Conservation (phyloP, 2,329 filamentous ascomycete genomes). For the Ophiocordyceps australis region DNA sequence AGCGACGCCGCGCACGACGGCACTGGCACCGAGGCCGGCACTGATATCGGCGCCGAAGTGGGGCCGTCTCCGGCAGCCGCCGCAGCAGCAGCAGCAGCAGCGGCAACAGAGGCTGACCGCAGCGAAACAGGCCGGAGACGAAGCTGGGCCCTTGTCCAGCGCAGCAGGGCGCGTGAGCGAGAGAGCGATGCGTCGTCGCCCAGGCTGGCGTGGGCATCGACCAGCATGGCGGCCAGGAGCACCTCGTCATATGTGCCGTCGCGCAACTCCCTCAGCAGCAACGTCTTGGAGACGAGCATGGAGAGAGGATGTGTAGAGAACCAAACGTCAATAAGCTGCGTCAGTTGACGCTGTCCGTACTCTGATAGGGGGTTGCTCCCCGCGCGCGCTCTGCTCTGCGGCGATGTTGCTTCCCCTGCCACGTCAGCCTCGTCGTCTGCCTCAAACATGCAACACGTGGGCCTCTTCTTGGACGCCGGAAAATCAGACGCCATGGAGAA, state of each 20-base stretch:
- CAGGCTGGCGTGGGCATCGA: conserved; percentile 16
- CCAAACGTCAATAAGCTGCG: conserved; percentile 21
- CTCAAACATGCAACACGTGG: conserved; percentile 10
- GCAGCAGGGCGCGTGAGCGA: conserved; percentile 13
- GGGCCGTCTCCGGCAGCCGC: no score
- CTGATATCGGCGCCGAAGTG: background rate
- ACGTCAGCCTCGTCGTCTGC: conserved; percentile 10
- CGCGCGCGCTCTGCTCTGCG: conserved; percentile 11
- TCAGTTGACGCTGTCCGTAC: conserved; percentile 13
- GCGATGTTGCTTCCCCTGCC: conserved; percentile 9
- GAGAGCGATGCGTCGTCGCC: conserved; percentile 9
- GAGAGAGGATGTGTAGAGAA: conserved; percentile 20
- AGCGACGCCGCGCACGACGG: no score
- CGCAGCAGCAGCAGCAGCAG: background rate
- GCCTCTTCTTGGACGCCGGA: no score
- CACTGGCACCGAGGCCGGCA: no score
- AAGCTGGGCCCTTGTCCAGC: conserved; percentile 15
- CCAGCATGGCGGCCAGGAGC: conserved; percentile 18
- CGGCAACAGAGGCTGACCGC: conserved; percentile 2
- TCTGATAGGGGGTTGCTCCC: conserved; percentile 10
- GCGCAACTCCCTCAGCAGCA: conserved; percentile 17
- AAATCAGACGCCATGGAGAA: no score
- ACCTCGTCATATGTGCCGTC: conserved; percentile 19
- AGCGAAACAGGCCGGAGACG: conserved; percentile 8
- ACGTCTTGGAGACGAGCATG: conserved; percentile 20